A percentile compares a stretch with the other conserved stretches of the same genome.
Conservation (phyloP, 202 grass and related monocot genomes). For the Dendrocalamus latiflorus region DNA sequence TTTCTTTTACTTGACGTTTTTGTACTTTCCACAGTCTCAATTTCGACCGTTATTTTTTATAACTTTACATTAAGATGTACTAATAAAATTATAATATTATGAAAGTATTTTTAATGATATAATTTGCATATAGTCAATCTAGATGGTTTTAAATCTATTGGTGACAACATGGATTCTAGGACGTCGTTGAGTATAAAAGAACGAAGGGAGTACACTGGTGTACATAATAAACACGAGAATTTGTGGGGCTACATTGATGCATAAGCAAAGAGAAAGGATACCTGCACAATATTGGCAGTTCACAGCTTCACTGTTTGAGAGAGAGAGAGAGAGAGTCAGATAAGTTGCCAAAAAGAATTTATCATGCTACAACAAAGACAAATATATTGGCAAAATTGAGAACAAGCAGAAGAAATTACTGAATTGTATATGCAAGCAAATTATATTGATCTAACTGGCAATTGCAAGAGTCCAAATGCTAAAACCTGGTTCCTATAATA, state of each 20-base stretch:
- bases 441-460: background rate
- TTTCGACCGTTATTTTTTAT: no score
- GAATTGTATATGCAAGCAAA: conserved; percentile 4
- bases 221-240: conserved; percentile 23
- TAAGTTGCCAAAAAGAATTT: conserved; percentile 20
- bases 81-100: no score
- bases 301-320: conserved; percentile 82
- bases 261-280: conserved; percentile 32
- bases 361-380: conserved; percentile 8
- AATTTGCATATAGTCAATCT: no score
- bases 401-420: background rate
- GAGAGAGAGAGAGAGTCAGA: no score
- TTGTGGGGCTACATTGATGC: background rate
- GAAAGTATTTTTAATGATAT: no score
- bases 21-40: no score
- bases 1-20: no score
- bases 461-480: background rate
- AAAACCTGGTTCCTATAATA: background rate
- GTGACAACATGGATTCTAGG: no score
- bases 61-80: no score
- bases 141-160: no score
- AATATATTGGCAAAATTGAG: conserved; percentile 16
- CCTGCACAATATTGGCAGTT: conserved; percentile 86
- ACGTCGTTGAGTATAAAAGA: no score
- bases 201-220: no score